These are phyloP conservation scores for Tolypocladium inflatum DNA, from an alignment of 2,329 filamentous ascomycete species.

Conservation along the genomic window DNA sequence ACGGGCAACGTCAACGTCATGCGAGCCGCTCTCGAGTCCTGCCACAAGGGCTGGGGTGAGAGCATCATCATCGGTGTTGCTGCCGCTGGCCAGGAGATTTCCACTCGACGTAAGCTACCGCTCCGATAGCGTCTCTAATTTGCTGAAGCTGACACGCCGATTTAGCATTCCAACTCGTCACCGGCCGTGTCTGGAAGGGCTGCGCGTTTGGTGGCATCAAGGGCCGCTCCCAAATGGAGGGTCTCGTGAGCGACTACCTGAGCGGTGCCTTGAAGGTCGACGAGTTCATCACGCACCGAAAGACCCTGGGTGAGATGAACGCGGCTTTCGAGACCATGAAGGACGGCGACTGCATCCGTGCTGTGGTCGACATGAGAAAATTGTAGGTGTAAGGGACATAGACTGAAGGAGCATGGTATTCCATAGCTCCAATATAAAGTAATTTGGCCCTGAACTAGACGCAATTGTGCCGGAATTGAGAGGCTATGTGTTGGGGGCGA, in stretches of 20 bases:
- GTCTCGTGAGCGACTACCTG: constrained; percentile 83
- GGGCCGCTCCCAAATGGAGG: constrained; percentile 84
- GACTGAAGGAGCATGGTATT: not conserved
- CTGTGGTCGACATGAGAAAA: constrained; percentile 63
- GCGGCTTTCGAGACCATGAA: constrained; percentile 90
- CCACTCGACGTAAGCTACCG: constrained; percentile 69
- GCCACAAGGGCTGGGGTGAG: constrained; percentile 99
- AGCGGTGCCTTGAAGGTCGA: constrained; percentile 89
- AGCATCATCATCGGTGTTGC: constrained; percentile 97
- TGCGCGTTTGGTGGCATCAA: constrained; percentile 98
- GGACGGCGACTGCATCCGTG: constrained; percentile 91
- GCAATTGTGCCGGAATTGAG: not conserved
- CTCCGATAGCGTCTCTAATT: not conserved
- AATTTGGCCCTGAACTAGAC: not conserved
- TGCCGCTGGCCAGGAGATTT: constrained; percentile 90
- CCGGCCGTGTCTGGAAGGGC: constrained; percentile 93
- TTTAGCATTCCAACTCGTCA: constrained; percentile 94
- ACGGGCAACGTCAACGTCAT: constrained; percentile 95
- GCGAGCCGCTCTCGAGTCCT: constrained; percentile 90
- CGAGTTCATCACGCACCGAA: constrained; percentile 97
- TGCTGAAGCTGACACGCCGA: constrained; percentile 14
- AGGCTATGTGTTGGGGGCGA: not conserved
- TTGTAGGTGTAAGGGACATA: constrained; percentile 9
- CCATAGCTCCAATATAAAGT: not conserved
- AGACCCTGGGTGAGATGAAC: constrained; percentile 77